These are phyloP conservation scores for Hyaloscypha variabilis DNA, from an alignment of 495 filamentous ascomycete genomes.

Conservation along the genomic window DNA sequence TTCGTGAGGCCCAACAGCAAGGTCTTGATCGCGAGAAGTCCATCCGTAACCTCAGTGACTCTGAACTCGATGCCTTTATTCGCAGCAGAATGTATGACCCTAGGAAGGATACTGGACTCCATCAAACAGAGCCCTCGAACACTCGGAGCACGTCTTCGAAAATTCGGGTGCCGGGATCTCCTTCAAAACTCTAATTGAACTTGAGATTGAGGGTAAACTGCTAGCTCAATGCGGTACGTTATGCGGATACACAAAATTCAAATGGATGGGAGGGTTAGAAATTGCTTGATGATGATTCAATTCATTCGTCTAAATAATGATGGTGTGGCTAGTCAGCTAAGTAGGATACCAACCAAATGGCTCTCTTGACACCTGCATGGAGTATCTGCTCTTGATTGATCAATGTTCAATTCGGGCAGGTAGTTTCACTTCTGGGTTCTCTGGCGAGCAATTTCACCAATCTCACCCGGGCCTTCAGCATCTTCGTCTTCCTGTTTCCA, in stretches of 20 bases:
- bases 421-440: no score
- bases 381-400: not conserved
- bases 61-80: slow-evolving; percentile 70
- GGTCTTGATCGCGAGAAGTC: slow-evolving; percentile 70
- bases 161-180: not conserved
- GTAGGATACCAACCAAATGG: not conserved
- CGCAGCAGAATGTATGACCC: slow-evolving; percentile 75
- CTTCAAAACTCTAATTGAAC: not conserved
- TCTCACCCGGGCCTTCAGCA: not conserved
- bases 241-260: not conserved
- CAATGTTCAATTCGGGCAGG: no score
- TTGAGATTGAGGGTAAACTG: not conserved
- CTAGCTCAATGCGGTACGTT: not conserved
- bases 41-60: slow-evolving; percentile 62
- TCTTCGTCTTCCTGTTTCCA: not conserved
- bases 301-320: not conserved
- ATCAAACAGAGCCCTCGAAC: not conserved
- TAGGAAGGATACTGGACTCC: not conserved
- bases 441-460: no score
- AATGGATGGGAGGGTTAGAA: not conserved
- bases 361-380: not conserved
- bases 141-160: not conserved
- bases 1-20: slow-evolving; percentile 69
- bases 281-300: not conserved
- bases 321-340: not conserved